Conservation (phyloP, 495 filamentous ascomycete genomes). For the Echria macrotheca region DNA sequence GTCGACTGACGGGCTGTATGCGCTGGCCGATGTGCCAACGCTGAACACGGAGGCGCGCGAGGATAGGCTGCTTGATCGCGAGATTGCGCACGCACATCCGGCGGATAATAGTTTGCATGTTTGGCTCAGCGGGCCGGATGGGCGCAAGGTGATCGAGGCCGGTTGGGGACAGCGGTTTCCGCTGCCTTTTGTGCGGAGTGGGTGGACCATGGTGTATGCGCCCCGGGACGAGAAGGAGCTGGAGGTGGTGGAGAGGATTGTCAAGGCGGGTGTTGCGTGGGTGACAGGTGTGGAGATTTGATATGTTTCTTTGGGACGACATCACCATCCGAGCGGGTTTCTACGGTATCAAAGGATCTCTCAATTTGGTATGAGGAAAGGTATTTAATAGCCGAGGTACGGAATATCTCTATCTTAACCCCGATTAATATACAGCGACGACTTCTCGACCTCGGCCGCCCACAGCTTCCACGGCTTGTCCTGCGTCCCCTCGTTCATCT, state of each 20-base stretch:
- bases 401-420: not conserved
- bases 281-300: constrained; percentile 6
- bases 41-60: constrained; percentile 6
- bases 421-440: constrained; percentile 4
- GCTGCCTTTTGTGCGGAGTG: constrained; percentile 3
- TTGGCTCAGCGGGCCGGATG: constrained; percentile 10
- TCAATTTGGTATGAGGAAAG: too few relatives aligned
- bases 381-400: too few relatives aligned
- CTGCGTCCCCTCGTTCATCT: constrained; percentile 6
- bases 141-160: constrained; percentile 9
- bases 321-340: not conserved
- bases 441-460: constrained; percentile 6
- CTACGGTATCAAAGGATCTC: too few relatives aligned
- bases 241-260: constrained; percentile 9
- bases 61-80: constrained; percentile 3
- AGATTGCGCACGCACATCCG: constrained; percentile 12
- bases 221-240: constrained; percentile 4
- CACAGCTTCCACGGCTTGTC: constrained; percentile 8
- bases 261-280: constrained; percentile 9
- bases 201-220: constrained; percentile 12
- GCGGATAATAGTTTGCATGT: constrained; percentile 12
- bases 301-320: not conserved
- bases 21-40: not conserved
- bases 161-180: constrained; percentile 11
- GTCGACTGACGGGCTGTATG: constrained; percentile 7